These are phyloP conservation scores for Penicillium chermesinum DNA, from an alignment of 495 filamentous ascomycete genomes.

Conservation along the genomic window DNA sequence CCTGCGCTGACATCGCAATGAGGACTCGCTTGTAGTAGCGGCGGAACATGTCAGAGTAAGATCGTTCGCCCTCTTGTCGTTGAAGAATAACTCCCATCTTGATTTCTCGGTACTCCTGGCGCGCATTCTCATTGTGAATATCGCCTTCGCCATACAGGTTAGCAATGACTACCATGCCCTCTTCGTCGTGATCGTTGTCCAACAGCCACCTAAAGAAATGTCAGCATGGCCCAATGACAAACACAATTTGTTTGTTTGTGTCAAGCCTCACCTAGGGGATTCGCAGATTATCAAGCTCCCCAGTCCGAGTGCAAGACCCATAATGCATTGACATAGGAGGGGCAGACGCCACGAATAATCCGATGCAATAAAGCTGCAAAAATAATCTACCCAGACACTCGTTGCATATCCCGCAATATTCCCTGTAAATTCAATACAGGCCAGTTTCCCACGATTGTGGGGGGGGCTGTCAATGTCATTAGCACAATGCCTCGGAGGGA, in stretches of 20 bases:
- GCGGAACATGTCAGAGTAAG: conserved; percentile 91
- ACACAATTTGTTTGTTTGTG: not conserved
- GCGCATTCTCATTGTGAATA: conserved; percentile 82
- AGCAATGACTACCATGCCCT: conserved; percentile 95
- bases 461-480: conserved; percentile 54
- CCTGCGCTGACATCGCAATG: conserved; percentile 98
- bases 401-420: conserved; percentile 94
- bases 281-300: conserved; percentile 93
- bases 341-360: conserved; percentile 89
- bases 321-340: conserved; percentile 86
- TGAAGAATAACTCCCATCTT: conserved; percentile 94
- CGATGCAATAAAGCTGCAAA: conserved; percentile 82
- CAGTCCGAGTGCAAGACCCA: conserved; percentile 77
- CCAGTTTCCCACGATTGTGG: conserved; percentile 90
- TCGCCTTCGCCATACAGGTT: conserved; percentile 96
- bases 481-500: too few relatives aligned
- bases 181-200: conserved; percentile 97
- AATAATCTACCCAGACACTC: conserved; percentile 98
- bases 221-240: not conserved
- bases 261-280: conserved; percentile 70
- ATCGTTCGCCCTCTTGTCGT: conserved; percentile 88
- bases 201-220: conserved; percentile 70
- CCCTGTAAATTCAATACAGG: conserved; percentile 96
- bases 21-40: conserved; percentile 89
- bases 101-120: conserved; percentile 95